phyloP scores from a whole-genome alignment of 495 filamentous ascomycete species.

The Xylaria scruposa region DNA sequence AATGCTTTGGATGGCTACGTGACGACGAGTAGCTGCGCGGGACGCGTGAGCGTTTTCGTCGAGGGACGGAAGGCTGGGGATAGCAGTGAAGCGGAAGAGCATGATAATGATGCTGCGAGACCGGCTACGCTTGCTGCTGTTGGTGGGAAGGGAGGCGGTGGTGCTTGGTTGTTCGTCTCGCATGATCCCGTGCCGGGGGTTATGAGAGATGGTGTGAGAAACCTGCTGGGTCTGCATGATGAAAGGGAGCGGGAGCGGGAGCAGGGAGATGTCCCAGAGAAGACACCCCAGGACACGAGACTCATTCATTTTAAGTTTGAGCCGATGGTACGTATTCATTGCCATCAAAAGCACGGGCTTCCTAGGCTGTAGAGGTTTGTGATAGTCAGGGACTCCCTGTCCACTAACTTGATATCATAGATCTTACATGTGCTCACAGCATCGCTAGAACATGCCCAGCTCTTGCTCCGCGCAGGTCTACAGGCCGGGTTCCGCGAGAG shows the following conservation, averaged over 20 bases:
- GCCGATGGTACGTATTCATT: slow-evolving; percentile 72
- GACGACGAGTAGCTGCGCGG: slow-evolving; percentile 91
- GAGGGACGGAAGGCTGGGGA: slow-evolving; percentile 68
- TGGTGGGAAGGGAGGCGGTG: slow-evolving; percentile 82
- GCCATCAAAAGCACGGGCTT: background rate
- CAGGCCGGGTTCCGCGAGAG: slow-evolving; percentile 89
- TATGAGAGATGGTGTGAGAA: slow-evolving; percentile 29
- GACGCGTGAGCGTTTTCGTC: slow-evolving; percentile 81
- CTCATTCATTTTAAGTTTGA: slow-evolving; percentile 92
- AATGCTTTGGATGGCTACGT: slow-evolving; percentile 76
- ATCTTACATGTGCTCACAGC: slow-evolving; percentile 87
- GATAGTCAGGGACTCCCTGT: background rate
- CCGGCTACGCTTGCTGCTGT: slow-evolving; percentile 53
- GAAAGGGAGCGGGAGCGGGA: background rate
- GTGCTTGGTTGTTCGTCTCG: slow-evolving; percentile 85
- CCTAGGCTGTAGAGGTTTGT: background rate
- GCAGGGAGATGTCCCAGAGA: slow-evolving; percentile 18
- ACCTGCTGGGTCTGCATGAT: slow-evolving; percentile 25
- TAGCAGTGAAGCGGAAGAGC: slow-evolving; percentile 7
- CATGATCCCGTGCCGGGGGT: slow-evolving; percentile 69
- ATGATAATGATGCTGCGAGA: slow-evolving; percentile 19
- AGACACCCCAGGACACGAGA: slow-evolving; percentile 46
- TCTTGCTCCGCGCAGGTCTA: slow-evolving; percentile 73
- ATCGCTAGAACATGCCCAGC: slow-evolving; percentile 72
- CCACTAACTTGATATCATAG: slow-evolving; percentile 48